Evolutionary conservation across 2,329 filamentous ascomycete genomes (phyloP), one percentile per base, ranked within the genome.

Genomic region (Cylindrodendrum hubeiense): DNA sequence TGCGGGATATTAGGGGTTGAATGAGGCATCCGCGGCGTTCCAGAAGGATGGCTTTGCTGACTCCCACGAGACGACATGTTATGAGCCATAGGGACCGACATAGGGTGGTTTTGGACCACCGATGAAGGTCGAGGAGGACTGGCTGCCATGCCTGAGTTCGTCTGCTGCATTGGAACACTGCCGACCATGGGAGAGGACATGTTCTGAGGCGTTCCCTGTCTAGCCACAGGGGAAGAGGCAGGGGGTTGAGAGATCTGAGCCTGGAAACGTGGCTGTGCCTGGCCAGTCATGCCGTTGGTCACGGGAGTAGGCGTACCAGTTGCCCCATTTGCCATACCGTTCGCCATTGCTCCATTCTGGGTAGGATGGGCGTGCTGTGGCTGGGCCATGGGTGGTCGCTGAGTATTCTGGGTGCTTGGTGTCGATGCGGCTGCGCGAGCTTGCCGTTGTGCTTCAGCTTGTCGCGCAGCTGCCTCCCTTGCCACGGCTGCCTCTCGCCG

Each of bases 61-160:
- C 89, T 91, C 62, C 87, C 87, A 66, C 89, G 85, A 21, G 87
- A 83, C 59, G 87, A 89, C 89, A 91, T 91, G 69, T 83, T 86
- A 71, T 87, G 85, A 0, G 87, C 80, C 85, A 90, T 89, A 4
- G 88, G 86, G 0, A 84, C 88, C 7, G 84, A 82, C 83, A 90
- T 89, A 0, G 85, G 82, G 2, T 79, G 85, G 56, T 85, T 87
- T 66, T 90, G 89, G 4, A 89, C 88, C 5, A 90, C 89, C 17
- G 91, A 93, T 1, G 90, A 82, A 17, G 91, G 90, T 47, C 91
- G 84, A 19, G 89, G 83, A 26, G 91, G 91, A 72, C 90, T 93
- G 55, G 84, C 88, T 21, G 89, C 90, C 84, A 92, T 90, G 71
- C 86, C 90, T 2, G 91, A 92, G 52, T 86, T 88, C 28, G 88